Evolutionary conservation across 331 rosid species (phyloP), one percentile per base, ranked within the genome.

Genomic region (Phaseolus coccineus): DNA sequence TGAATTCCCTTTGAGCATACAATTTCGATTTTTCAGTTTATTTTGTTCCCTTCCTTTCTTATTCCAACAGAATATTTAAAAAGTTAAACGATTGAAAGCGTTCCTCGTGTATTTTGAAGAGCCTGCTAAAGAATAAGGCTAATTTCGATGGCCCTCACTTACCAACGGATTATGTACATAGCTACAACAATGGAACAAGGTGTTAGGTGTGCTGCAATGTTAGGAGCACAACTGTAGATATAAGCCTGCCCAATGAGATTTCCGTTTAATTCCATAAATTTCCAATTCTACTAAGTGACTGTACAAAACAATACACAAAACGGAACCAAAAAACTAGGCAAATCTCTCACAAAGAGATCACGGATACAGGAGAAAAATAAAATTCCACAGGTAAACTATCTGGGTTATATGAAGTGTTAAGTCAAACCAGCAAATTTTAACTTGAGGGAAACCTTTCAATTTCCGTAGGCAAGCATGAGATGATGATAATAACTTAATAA

Each of bases 211-310:
- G 56, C n/a, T 15, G 30, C 28, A 8, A 12, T 25, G 28, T n/a
- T 57, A 39, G 56, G 56, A 4, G 28, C 68, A 39, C 8, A 15
- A 56, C 78, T 24, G 4, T 56, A 39, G 39, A 33, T 73, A 55
- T 12, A 39, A 37, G 77, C 67, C 40, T 37, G 27, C 37, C 11
- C 39, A 22, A 40, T 55, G 53, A 24, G 64, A 48, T 71, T 31
- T 71, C n/a, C 40, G 53, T 40, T 74, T 59, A 9, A 58, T 73
- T 74, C 44, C 46, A 58, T 47, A 10, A 12, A n/a, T n/a, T 28
- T 61, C 62, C 79, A 55, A 53, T 10, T 16, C 56, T 11, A 27
- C 33, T 6, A 1, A 35, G 7, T 35, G 58, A 61, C 3, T 35
- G 16, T 61, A 65, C 16, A 37, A 65, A 39, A 15, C 3, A 65